A percentile compares a stretch with the other conserved stretches of the same genome.
These are phyloP conservation scores for Brachypodium distachyon DNA, from an alignment of 202 grass and related monocot species.

Conservation along the genomic window DNA sequence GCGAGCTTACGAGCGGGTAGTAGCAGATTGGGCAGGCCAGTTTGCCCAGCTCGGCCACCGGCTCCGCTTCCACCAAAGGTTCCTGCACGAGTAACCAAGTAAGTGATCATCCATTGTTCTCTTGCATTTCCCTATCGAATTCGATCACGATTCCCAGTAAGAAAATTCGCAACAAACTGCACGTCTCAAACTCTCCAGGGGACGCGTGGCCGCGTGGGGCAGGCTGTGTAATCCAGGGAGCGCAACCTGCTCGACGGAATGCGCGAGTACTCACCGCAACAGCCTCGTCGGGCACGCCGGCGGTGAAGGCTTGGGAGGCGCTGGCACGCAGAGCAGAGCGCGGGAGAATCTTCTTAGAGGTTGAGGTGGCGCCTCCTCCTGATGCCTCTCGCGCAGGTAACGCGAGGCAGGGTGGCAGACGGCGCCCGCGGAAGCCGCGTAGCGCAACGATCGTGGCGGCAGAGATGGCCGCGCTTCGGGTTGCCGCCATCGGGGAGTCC, in stretches of 20 bases:
- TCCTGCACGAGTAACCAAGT: constrained; percentile 3
- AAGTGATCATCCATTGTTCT: not conserved
- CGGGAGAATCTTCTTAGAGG: not conserved
- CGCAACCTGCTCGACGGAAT: not conserved
- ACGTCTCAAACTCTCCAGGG: not conserved
- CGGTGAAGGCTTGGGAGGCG: not conserved
- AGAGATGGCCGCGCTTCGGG: not conserved
- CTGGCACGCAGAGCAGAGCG: not conserved
- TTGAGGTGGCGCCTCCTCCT: not conserved
- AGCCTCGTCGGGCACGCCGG: not conserved
- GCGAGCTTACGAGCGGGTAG: constrained; percentile 32
- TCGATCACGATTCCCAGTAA: not conserved
- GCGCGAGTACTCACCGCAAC: not conserved
- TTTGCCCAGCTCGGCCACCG: constrained; percentile 35
- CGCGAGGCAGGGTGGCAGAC: not conserved
- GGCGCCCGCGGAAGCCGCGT: not conserved
- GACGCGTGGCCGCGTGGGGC: too few relatives aligned
- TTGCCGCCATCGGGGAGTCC: constrained; percentile 4
- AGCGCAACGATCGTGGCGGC: not conserved
- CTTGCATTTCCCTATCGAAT: not conserved
- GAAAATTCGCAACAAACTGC: not conserved
- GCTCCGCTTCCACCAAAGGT: not conserved
- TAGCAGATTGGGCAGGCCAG: constrained; percentile 87
- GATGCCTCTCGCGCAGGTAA: not conserved
- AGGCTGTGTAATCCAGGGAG: too few relatives aligned